Evolutionary conservation across 1,139 yeast genomes (phyloP).

Genomic region (Candida tropicalis): DNA sequence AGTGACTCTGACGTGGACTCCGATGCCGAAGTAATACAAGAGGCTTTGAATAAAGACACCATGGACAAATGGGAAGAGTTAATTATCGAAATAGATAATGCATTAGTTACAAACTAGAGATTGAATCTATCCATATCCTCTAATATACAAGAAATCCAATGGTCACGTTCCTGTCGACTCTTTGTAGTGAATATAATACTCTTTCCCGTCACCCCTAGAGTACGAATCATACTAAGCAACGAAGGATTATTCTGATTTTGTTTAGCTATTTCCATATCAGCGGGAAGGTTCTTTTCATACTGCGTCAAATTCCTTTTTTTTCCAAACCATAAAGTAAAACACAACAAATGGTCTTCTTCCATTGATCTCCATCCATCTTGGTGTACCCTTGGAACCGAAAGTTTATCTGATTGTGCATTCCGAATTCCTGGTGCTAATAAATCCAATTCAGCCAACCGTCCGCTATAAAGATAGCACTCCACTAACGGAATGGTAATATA

Average conservation of each 20-base stretch:
- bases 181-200: conserved; percentile 77
- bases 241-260: conserved; percentile 40
- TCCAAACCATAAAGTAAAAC: conserved; percentile 87
- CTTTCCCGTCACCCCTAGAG: conserved; percentile 69
- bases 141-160: conserved; percentile 73
- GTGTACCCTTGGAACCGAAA: conserved; percentile 69
- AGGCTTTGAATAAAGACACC: conserved; percentile 4
- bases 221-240: conserved; percentile 43
- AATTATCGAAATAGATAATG: conserved; percentile 11
- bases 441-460: conserved; percentile 60
- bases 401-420: conserved; percentile 54
- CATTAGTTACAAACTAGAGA: conserved; percentile 10
- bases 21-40: conserved; percentile 14
- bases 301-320: conserved; percentile 49
- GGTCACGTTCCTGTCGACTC: conserved; percentile 79
- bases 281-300: conserved; percentile 7
- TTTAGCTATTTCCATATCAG: conserved; percentile 3
- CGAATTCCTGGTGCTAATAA: conserved; percentile 52
- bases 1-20: conserved; percentile 14
- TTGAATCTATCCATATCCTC: conserved; percentile 60
- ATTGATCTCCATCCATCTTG: conserved; percentile 82
- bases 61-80: conserved; percentile 11
- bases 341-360: conserved; percentile 71
- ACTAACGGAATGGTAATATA: conserved; percentile 61
- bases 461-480: conserved; percentile 77